Evolutionary conservation across 257 asterid genomes (phyloP).

Genomic region (Gardenia jasminoides): DNA sequence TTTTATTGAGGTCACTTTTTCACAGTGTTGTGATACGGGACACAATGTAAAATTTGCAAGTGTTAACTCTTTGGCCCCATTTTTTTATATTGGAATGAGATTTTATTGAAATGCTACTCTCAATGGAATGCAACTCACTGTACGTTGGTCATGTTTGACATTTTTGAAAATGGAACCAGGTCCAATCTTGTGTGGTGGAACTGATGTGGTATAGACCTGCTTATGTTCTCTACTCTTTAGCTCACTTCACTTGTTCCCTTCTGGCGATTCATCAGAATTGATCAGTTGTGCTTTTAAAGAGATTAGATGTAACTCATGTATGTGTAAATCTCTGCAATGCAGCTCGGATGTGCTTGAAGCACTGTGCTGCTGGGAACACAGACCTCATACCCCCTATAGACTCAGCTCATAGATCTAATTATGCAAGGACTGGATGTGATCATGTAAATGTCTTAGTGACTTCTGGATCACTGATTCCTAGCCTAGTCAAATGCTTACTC

Average conservation of each 20-base stretch:
- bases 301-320: not conserved
- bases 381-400: conserved; percentile 28
- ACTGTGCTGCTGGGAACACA: conserved; percentile 58
- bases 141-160: not conserved
- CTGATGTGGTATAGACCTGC: not conserved
- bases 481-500: conserved; percentile 88
- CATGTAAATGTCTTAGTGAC: conserved; percentile 84
- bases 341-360: conserved; percentile 84
- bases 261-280: not conserved
- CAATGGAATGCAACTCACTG: not conserved
- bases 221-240: not conserved
- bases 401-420: conserved; percentile 26
- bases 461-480: conserved; percentile 86
- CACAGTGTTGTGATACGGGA: not conserved
- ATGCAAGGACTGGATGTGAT: conserved; percentile 29
- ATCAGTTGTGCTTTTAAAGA: not conserved
- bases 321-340: conserved; percentile 22
- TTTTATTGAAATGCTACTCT: not conserved
- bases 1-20: not conserved
- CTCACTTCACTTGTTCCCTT: not conserved
- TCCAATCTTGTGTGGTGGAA: not conserved
- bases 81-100: not conserved
- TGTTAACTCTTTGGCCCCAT: not conserved
- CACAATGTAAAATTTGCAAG: no score
- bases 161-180: not conserved